A percentile compares a stretch with the other conserved stretches of the same genome.
Evolutionary conservation across 306 rosid species (phyloP).

Genomic region (Malus asiatica): DNA sequence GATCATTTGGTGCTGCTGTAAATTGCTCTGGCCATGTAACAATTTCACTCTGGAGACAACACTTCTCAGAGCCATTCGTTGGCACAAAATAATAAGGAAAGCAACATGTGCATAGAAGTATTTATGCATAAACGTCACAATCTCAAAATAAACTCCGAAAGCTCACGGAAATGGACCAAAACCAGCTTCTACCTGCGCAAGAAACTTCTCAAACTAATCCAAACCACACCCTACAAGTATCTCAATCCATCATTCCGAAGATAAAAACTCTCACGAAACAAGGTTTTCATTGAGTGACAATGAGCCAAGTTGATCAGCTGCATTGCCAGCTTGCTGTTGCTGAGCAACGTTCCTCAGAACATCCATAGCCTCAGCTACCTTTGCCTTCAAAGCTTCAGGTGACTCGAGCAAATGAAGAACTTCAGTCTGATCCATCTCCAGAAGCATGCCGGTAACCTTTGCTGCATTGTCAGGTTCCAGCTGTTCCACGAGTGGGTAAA

Average conservation of each 20-base stretch:
- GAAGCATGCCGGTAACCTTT: constrained; percentile 97
- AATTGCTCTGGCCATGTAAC: neutral
- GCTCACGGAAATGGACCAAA: constrained; percentile 10
- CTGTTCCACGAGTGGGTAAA: constrained; percentile 96
- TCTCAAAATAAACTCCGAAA: neutral
- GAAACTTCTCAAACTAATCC: constrained; percentile 1
- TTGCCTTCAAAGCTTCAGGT: constrained; percentile 90
- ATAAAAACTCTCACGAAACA: constrained; percentile 41
- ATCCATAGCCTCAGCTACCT: constrained; percentile 98
- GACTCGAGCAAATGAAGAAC: constrained; percentile 96
- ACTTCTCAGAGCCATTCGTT: neutral
- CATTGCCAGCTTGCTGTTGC: constrained; percentile 81
- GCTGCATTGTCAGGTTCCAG: constrained; percentile 95
- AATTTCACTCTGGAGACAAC: neutral
- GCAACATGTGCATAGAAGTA: neutral
- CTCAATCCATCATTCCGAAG: neutral
- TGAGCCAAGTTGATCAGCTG: constrained; percentile 80
- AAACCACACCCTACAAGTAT: constrained; percentile 2
- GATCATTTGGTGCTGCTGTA: neutral
- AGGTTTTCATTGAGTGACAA: constrained; percentile 72
- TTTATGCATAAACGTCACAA: constrained; percentile 9
- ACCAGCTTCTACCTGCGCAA: constrained; percentile 4
- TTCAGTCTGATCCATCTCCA: constrained; percentile 99
- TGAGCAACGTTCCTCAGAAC: constrained; percentile 88
- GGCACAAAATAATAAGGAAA: neutral